These are phyloP conservation scores for Avicennia marina DNA, from an alignment of 257 asterid species.

Conservation along the genomic window DNA sequence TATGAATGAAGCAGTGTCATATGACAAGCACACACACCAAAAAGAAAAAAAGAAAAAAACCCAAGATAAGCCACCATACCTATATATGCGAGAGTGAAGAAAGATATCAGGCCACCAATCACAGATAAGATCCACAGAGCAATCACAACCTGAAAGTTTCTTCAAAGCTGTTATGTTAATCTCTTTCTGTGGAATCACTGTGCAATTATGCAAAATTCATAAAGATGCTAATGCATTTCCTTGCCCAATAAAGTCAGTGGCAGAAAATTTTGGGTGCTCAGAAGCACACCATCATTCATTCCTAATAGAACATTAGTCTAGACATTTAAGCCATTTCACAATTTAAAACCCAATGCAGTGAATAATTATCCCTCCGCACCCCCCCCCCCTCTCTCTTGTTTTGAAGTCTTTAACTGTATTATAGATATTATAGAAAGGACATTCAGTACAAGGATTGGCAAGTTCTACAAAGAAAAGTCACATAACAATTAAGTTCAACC, in stretches of 20 bases:
- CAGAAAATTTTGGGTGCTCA: neutral
- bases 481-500: neutral
- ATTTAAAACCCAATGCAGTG: neutral
- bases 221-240: constrained; percentile 9
- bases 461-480: neutral
- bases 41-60: neutral
- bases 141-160: constrained; percentile 82
- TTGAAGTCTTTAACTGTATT: too few relatives aligned
- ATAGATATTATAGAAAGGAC: neutral
- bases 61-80: constrained; percentile 40
- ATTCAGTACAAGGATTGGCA: neutral
- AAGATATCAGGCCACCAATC: constrained; percentile 77
- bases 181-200: constrained; percentile 5
- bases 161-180: constrained; percentile 19
- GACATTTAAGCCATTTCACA: neutral
- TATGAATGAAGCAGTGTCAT: neutral
- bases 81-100: constrained; percentile 74
- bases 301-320: neutral
- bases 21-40: neutral
- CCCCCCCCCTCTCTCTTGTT: too few relatives aligned
- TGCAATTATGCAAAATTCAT: constrained; percentile 1
- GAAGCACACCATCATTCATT: constrained; percentile 1
- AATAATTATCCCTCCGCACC: too few relatives aligned
- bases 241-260: neutral
- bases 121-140: constrained; percentile 88